phyloP scores from a whole-genome alignment of 2,329 filamentous ascomycete genomes.

The Fusarium gaditjirri region DNA sequence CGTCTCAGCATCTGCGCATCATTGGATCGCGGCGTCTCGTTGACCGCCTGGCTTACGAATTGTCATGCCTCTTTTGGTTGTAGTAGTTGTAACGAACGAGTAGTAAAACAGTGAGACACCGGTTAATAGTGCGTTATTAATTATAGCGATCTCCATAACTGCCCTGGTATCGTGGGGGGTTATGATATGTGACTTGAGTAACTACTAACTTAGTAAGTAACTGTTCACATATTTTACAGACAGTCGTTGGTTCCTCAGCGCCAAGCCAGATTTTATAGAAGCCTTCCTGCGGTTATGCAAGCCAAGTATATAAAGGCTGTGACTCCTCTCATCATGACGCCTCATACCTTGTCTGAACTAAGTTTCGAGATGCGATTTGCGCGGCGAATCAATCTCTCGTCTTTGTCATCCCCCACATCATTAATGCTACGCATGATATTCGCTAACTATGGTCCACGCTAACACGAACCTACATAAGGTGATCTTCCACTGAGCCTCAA shows the following conservation, averaged over 20 bases:
- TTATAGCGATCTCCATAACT: conserved; percentile 2
- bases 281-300: neutral
- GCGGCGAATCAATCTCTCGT: conserved; percentile 33
- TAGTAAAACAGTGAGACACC: conserved; percentile 12
- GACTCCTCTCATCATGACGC: conserved; percentile 2
- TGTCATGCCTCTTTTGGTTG: neutral
- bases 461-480: neutral
- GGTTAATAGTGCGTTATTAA: conserved; percentile 1
- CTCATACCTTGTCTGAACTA: neutral
- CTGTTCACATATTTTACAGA: neutral
- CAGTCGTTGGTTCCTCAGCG: neutral
- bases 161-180: neutral
- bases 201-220: neutral
- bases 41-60: conserved; percentile 36
- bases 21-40: conserved; percentile 35
- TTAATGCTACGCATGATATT: neutral
- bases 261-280: neutral
- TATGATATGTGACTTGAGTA: neutral
- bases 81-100: neutral
- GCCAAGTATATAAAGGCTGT: neutral
- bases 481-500: neutral
- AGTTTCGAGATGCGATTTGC: neutral
- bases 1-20: conserved; percentile 16
- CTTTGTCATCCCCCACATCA: conserved; percentile 35
- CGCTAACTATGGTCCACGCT: neutral